phyloP scores from a whole-genome alignment of 2,329 filamentous ascomycete species.

The Thelonectria rubi region DNA sequence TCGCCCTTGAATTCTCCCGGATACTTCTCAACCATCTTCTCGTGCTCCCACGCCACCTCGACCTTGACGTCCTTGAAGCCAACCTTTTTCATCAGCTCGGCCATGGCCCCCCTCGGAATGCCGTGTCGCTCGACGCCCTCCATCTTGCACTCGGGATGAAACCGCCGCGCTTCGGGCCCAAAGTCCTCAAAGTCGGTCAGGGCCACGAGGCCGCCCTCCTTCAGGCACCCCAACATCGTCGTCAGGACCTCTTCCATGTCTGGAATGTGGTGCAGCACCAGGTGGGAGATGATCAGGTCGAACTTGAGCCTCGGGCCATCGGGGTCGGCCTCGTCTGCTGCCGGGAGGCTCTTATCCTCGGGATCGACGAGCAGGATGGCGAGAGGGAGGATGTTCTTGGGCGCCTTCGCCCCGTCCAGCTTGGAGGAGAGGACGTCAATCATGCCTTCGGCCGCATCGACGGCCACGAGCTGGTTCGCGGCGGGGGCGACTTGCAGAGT shows the following conservation, averaged over 20 bases:
- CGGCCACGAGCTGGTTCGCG: constrained; percentile 57
- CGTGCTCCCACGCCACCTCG: constrained; percentile 57
- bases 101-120: constrained; percentile 50
- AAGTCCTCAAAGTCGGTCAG: constrained; percentile 68
- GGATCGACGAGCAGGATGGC: constrained; percentile 59
- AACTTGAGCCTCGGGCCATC: constrained; percentile 50
- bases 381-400: constrained; percentile 56
- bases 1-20: constrained; percentile 52
- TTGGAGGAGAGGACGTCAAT: constrained; percentile 59
- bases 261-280: constrained; percentile 65
- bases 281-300: constrained; percentile 61
- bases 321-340: constrained; percentile 43
- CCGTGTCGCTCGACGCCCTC: constrained; percentile 64
- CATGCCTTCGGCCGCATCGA: constrained; percentile 65
- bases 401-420: constrained; percentile 41
- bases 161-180: constrained; percentile 59
- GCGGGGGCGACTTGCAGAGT: constrained; percentile 59
- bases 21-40: constrained; percentile 59
- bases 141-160: constrained; percentile 63
- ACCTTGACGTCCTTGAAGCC: constrained; percentile 54
- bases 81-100: constrained; percentile 55
- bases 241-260: constrained; percentile 53
- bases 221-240: constrained; percentile 58
- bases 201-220: constrained; percentile 57
- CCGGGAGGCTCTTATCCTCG: constrained; percentile 54